Conservation (phyloP, 495 filamentous ascomycete genomes). For the Hypoxylon trugodes region DNA sequence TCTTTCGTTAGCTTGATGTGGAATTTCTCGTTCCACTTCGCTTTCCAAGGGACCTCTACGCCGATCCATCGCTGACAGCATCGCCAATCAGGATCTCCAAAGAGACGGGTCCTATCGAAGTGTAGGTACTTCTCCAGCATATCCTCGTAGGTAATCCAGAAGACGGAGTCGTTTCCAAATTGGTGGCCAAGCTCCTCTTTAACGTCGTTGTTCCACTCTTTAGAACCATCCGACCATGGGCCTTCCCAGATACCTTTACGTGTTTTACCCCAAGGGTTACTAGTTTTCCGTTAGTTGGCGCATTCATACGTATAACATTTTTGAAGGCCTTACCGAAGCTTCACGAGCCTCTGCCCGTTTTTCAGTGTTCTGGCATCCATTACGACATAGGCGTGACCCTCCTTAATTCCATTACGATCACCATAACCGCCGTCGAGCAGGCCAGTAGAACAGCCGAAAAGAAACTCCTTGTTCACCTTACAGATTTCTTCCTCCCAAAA, state of each 20-base stretch:
- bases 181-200: slow-evolving; percentile 82
- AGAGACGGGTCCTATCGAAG: slow-evolving; percentile 90
- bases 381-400: slow-evolving; percentile 89
- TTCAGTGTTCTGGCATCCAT: slow-evolving; percentile 75
- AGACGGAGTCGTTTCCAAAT: slow-evolving; percentile 88
- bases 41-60: slow-evolving; percentile 85
- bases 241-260: slow-evolving; percentile 80
- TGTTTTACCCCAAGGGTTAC: slow-evolving; percentile 84
- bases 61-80: slow-evolving; percentile 90
- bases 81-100: slow-evolving; percentile 78
- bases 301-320: neutral
- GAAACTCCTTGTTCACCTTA: slow-evolving; percentile 86
- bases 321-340: slow-evolving; percentile 49
- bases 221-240: slow-evolving; percentile 90
- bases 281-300: slow-evolving; percentile 19
- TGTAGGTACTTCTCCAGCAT: slow-evolving; percentile 84
- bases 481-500: slow-evolving; percentile 92
- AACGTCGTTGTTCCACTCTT: slow-evolving; percentile 91
- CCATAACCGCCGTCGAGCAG: slow-evolving; percentile 69
- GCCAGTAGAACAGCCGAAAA: slow-evolving; percentile 86
- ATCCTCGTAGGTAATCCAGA: slow-evolving; percentile 79
- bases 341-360: slow-evolving; percentile 55
- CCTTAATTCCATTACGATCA: slow-evolving; percentile 77
- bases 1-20: slow-evolving; percentile 74
- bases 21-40: slow-evolving; percentile 89